Conservation (phyloP, 768 basidiomycete genomes). For the Naganishia vaughanmartiniae region DNA sequence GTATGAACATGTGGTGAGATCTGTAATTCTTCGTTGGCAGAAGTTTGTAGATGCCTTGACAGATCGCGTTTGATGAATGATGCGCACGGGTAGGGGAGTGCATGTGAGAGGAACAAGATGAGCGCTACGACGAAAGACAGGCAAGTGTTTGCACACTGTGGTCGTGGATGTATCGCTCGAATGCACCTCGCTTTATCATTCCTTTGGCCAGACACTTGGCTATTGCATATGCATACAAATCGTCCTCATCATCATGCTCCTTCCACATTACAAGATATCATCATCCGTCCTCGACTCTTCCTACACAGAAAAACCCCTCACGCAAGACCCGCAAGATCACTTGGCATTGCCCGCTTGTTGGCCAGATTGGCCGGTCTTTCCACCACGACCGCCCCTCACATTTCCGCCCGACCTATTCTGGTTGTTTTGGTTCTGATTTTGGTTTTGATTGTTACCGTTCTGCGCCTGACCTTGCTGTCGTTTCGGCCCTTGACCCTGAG, state of each 20-base stretch:
- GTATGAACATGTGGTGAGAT: constrained; percentile 42
- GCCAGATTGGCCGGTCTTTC: constrained; percentile 1
- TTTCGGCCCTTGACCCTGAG: constrained; percentile 32
- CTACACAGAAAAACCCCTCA: not conserved
- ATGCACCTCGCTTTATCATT: too few species aligned
- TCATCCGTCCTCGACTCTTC: not conserved
- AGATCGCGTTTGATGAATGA: too few species aligned
- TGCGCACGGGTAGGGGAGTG: too few species aligned
- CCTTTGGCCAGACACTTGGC: not conserved
- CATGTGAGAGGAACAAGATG: too few species aligned
- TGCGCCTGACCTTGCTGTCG: constrained; percentile 33
- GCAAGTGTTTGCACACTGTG: too few species aligned
- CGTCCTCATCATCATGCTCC: not conserved
- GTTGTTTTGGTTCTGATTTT: too few species aligned
- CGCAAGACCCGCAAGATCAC: not conserved
- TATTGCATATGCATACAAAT: constrained; percentile 1
- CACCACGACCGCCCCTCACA: constrained; percentile 20
- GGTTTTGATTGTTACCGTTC: constrained; percentile 22
- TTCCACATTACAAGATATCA: not conserved
- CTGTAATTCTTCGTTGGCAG: constrained; percentile 45
- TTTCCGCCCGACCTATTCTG: constrained; percentile 21
- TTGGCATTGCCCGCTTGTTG: constrained; percentile 18
- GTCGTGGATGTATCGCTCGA: too few species aligned
- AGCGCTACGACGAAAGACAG: too few species aligned
- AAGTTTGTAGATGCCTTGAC: constrained; percentile 34